Conservation (phyloP, 768 basidiomycete species). For the Leccinum arenicola region DNA sequence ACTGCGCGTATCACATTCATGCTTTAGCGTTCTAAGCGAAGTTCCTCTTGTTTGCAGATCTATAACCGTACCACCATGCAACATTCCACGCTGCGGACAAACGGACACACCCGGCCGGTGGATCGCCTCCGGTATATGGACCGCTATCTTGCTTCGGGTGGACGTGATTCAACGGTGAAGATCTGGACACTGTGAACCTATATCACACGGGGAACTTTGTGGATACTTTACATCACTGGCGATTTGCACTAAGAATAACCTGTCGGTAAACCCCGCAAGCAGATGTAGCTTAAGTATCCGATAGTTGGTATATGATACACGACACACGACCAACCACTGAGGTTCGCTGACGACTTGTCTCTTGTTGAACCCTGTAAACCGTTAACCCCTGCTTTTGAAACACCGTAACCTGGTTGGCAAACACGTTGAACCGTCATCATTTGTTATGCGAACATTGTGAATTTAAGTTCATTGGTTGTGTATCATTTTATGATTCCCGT, state of each 20-base stretch:
- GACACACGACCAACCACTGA: too few species aligned
- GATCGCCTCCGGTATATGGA: constrained; percentile 95
- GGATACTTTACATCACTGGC: constrained; percentile 17
- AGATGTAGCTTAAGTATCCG: constrained; percentile 12
- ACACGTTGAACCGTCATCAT: too few species aligned
- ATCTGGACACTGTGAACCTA: constrained; percentile 81
- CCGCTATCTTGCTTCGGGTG: constrained; percentile 88
- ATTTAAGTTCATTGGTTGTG: too few species aligned
- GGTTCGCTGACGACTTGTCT: too few species aligned
- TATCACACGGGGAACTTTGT: constrained; percentile 2
- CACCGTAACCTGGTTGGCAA: too few species aligned
- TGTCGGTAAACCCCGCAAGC: constrained; percentile 18
- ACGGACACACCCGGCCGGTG: constrained; percentile 91
- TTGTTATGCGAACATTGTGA: too few species aligned
- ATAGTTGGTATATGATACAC: too few species aligned
- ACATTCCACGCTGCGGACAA: constrained; percentile 77
- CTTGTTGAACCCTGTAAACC: too few species aligned
- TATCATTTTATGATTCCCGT: too few species aligned
- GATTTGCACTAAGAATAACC: constrained; percentile 16
- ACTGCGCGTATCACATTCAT: constrained; percentile 7
- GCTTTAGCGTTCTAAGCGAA: neutral
- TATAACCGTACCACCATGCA: constrained; percentile 95
- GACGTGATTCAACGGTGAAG: constrained; percentile 81
- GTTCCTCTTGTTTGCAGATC: constrained; percentile 45
- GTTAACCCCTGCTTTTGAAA: too few species aligned